Percentiles rank a stretch among this genome's conserved stretches.
phyloP scores from a whole-genome alignment of 139 green algal genomes.

The Bryopsis sp. region DNA sequence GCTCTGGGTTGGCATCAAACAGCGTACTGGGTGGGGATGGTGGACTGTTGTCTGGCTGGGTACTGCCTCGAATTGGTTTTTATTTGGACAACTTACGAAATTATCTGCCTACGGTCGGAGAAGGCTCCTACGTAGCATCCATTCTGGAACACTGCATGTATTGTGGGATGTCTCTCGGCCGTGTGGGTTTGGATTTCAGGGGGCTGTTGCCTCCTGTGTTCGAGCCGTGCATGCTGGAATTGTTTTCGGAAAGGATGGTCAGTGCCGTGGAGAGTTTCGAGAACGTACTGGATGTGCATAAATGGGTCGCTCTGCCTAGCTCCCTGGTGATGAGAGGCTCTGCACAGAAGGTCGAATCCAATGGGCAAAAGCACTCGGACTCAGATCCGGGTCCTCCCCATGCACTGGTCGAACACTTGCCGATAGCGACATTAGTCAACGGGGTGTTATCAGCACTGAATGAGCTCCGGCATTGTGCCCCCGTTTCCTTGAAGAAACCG shows the following conservation, averaged over 20 bases:
- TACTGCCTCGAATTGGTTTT: constrained; percentile 51
- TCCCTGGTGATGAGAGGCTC: background rate
- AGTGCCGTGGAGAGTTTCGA: constrained; percentile 58
- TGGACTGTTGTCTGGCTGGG: constrained; percentile 65
- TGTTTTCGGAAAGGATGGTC: constrained; percentile 53
- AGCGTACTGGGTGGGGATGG: constrained; percentile 28
- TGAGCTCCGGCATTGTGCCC: constrained; percentile 89
- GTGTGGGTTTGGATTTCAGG: constrained; percentile 92
- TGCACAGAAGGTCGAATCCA: background rate
- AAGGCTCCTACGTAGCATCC: constrained; percentile 66
- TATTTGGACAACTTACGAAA: constrained; percentile 49
- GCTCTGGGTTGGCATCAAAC: background rate
- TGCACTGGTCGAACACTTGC: constrained; percentile 78
- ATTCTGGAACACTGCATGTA: constrained; percentile 96
- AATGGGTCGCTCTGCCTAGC: constrained; percentile 71
- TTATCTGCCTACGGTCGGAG: constrained; percentile 51
- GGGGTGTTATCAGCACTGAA: constrained; percentile 83
- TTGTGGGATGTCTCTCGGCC: constrained; percentile 76
- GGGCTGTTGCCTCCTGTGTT: constrained; percentile 80
- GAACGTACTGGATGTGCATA: constrained; percentile 66
- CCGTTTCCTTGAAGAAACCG: constrained; percentile 7
- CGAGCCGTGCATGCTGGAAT: constrained; percentile 48
- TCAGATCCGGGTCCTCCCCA: constrained; percentile 51
- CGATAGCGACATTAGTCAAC: constrained; percentile 86
- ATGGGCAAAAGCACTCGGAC: background rate